Conservation (phyloP, 371 early-diverging fungal genomes). For the Mortierella sp. region DNA sequence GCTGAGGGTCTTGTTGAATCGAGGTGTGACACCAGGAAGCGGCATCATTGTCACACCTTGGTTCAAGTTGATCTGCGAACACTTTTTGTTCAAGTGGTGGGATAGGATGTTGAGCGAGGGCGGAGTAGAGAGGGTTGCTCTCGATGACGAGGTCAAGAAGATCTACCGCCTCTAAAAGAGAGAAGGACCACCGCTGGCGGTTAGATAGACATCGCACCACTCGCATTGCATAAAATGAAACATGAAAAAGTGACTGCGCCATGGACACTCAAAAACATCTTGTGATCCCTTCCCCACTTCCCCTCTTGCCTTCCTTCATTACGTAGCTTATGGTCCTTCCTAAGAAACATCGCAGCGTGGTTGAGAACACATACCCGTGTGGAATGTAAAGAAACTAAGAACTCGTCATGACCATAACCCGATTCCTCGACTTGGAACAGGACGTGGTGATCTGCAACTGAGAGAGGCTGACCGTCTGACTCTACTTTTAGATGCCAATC, state of each 20-base stretch:
- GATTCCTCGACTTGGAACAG: neutral
- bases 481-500: constrained; percentile 62
- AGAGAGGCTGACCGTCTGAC: too few species aligned
- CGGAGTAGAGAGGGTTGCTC: constrained; percentile 68
- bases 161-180: constrained; percentile 73
- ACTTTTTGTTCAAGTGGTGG: constrained; percentile 97
- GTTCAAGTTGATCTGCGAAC: constrained; percentile 93
- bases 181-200: neutral
- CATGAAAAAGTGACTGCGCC: too few species aligned
- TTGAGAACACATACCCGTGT: constrained; percentile 30
- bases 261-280: too few species aligned
- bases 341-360: constrained; percentile 30
- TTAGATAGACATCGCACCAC: neutral
- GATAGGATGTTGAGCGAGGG: constrained; percentile 63
- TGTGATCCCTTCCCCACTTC: too few species aligned
- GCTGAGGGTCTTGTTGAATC: constrained; percentile 74
- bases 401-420: neutral
- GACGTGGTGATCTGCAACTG: neutral
- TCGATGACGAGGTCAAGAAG: constrained; percentile 71
- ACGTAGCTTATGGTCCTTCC: constrained; percentile 28
- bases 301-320: neutral
- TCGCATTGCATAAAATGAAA: neutral
- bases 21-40: constrained; percentile 59
- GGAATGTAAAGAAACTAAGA: constrained; percentile 33
- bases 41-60: constrained; percentile 89